Evolutionary conservation across 768 basidiomycete genomes (phyloP).

Genomic region (Boletellus ananas): DNA sequence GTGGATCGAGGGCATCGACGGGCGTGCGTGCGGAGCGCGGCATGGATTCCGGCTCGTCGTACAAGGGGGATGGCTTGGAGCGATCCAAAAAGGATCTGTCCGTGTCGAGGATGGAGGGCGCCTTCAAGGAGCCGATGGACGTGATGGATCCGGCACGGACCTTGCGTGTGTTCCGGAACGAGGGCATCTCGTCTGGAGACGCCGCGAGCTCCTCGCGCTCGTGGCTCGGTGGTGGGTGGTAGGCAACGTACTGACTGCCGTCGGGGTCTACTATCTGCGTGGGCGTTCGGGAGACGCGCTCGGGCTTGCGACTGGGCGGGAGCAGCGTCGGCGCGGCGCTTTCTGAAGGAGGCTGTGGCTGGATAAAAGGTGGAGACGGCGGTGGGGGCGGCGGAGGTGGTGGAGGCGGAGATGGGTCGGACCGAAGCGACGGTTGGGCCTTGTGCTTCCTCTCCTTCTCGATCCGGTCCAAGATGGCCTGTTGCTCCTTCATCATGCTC

Average conservation of each 20-base stretch:
- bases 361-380: background rate
- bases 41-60: constrained; percentile 31
- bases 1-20: constrained; percentile 16
- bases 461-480: constrained; percentile 47
- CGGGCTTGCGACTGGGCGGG: constrained; percentile 9
- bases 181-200: constrained; percentile 18
- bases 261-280: constrained; percentile 21
- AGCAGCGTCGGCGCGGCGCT: constrained; percentile 1
- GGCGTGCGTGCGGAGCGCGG: constrained; percentile 17
- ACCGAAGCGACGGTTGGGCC: constrained; percentile 10
- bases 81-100: constrained; percentile 20
- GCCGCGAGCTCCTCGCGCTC: constrained; percentile 17
- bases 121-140: constrained; percentile 25
- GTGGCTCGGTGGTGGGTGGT: background rate
- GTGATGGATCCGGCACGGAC: constrained; percentile 26
- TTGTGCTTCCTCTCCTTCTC: constrained; percentile 35
- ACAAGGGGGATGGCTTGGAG: constrained; percentile 16
- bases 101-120: constrained; percentile 24
- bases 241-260: constrained; percentile 14
- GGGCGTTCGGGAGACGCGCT: constrained; percentile 18
- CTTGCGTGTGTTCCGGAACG: constrained; percentile 16
- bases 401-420: background rate
- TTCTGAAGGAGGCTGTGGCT: constrained; percentile 6
- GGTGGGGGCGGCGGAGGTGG: background rate
- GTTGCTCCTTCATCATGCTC: constrained; percentile 35